These are phyloP conservation scores for Candida michaelii DNA, from an alignment of 805 yeast genomes.

Conservation along the genomic window DNA sequence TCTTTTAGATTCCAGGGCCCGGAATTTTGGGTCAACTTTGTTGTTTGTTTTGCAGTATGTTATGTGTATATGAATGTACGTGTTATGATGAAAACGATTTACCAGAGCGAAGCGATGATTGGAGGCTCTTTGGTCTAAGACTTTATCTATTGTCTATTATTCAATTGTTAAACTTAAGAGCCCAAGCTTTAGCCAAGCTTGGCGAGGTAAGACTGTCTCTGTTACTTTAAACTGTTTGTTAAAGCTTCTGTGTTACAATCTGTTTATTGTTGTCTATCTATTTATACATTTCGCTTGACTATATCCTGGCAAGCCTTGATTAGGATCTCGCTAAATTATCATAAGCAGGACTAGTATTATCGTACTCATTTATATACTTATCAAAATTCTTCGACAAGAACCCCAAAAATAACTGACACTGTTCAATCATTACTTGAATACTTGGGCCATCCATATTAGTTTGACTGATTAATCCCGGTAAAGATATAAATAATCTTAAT, in stretches of 20 bases:
- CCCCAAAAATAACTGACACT: constrained; percentile 53
- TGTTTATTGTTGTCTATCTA: too few relatives aligned
- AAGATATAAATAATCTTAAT: constrained; percentile 67
- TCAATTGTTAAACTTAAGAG: neutral
- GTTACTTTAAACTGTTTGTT: too few relatives aligned
- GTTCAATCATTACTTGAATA: constrained; percentile 51
- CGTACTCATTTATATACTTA: constrained; percentile 35
- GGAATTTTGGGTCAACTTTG: constrained; percentile 1
- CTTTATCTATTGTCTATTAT: too few relatives aligned
- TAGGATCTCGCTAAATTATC: constrained; percentile 32
- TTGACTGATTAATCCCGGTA: constrained; percentile 81
- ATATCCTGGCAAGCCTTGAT: too few relatives aligned
- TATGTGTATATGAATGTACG: constrained; percentile 10
- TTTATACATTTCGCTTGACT: too few relatives aligned
- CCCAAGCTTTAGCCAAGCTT: too few relatives aligned
- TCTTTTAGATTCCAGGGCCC: constrained; percentile 2
- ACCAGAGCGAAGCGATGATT: too few relatives aligned
- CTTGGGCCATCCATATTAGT: constrained; percentile 82
- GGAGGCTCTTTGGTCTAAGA: too few relatives aligned
- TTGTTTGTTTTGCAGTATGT: neutral
- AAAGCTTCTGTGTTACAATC: too few relatives aligned
- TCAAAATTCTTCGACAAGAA: constrained; percentile 48
- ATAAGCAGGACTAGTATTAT: constrained; percentile 39
- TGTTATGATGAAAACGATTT: neutral
- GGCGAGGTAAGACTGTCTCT: too few relatives aligned